Evolutionary conservation across 345 rosid genomes (phyloP).

Genomic region (Balakata baccata): DNA sequence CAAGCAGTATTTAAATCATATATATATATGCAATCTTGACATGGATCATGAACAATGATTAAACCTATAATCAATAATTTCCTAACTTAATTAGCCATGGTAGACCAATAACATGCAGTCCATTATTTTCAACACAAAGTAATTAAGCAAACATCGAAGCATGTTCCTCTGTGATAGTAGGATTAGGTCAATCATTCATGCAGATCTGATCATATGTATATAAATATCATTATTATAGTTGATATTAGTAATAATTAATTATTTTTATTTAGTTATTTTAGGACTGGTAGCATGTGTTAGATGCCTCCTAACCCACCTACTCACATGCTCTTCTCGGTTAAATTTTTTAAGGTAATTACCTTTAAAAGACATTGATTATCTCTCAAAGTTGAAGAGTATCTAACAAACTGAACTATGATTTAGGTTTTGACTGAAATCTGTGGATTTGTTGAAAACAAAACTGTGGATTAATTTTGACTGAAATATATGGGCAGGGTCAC

Average conservation of each 20-base stretch:
- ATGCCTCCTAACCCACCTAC: constrained; percentile 37
- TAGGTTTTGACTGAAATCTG: constrained; percentile 9
- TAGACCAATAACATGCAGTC: constrained; percentile 40
- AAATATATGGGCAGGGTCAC: too few species aligned
- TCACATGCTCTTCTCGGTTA: constrained; percentile 24
- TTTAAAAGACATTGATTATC: background rate
- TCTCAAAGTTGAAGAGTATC: background rate
- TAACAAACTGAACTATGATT: background rate
- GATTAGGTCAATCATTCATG: constrained; percentile 35
- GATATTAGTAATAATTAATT: background rate
- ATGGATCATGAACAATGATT: too few species aligned
- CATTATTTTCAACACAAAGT: constrained; percentile 19
- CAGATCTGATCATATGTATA: constrained; percentile 25
- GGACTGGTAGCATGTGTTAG: constrained; percentile 33
- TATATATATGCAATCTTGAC: background rate
- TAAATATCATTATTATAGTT: background rate
- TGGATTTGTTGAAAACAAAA: background rate
- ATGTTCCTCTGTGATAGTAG: constrained; percentile 12
- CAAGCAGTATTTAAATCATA: background rate
- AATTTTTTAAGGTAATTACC: background rate
- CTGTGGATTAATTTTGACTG: background rate
- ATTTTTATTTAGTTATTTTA: constrained; percentile 6
- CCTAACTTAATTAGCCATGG: background rate
- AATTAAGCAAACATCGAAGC: constrained; percentile 20
- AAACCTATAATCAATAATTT: too few species aligned